phyloP scores from a whole-genome alignment of 2,329 filamentous ascomycete species.

The Gnomoniopsis sp. region DNA sequence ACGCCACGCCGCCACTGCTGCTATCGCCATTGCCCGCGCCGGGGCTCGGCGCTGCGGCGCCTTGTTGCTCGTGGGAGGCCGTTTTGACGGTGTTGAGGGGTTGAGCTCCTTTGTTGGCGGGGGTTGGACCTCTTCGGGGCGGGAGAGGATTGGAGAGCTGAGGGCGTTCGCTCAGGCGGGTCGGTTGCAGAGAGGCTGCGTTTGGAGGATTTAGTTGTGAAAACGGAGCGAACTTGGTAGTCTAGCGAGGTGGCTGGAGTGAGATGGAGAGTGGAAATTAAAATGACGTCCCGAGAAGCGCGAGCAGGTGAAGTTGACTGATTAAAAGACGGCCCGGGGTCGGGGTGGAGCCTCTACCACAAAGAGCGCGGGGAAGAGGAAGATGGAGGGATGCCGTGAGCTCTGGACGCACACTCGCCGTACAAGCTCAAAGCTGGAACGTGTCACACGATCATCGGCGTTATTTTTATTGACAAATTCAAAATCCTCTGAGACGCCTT shows the following conservation, averaged over 20 bases:
- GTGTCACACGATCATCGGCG: too few species aligned
- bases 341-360: not conserved
- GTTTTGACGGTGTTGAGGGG: constrained; percentile 35
- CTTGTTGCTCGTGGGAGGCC: constrained; percentile 36
- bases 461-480: too few species aligned
- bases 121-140: not conserved
- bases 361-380: not conserved
- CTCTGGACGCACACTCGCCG: too few species aligned
- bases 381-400: too few species aligned
- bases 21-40: constrained; percentile 28
- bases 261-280: not conserved
- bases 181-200: not conserved
- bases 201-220: not conserved
- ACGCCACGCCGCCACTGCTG: constrained; percentile 16
- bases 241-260: not conserved
- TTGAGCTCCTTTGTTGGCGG: not conserved
- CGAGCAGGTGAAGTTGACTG: not conserved
- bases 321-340: not conserved
- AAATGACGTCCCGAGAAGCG: not conserved
- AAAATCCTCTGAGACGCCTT: too few species aligned
- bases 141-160: not conserved
- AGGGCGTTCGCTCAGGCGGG: too few species aligned
- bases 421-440: too few species aligned
- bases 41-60: constrained; percentile 22
- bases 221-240: not conserved